These are phyloP conservation scores for Calonectria henricotiae DNA, from an alignment of 2,329 filamentous ascomycete genomes.

Conservation along the genomic window DNA sequence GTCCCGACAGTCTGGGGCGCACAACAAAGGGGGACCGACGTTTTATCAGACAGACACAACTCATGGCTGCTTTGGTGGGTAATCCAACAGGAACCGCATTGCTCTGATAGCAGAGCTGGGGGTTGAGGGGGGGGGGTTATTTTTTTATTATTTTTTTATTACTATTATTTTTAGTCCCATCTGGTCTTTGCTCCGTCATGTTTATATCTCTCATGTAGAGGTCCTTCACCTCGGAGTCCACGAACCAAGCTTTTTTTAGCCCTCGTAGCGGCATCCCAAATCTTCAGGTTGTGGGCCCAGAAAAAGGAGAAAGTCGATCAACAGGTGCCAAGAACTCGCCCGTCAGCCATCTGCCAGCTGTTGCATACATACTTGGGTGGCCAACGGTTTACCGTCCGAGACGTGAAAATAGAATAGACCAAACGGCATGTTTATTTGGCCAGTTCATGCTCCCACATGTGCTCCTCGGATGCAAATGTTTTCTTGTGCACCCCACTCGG, in stretches of 20 bases:
- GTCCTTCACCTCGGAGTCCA: conserved; percentile 16
- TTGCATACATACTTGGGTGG: no score
- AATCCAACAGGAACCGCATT: not conserved
- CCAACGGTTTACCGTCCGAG: not conserved
- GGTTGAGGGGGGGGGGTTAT: no score
- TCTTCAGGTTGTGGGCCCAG: conserved; percentile 44
- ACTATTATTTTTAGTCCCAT: not conserved
- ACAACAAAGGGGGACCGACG: not conserved
- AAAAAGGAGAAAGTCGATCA: conserved; percentile 11
- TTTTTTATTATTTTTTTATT: not conserved
- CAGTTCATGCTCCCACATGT: no score
- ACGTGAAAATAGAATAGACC: no score
- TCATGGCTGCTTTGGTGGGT: not conserved
- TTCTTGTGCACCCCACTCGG: no score
- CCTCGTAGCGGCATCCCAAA: conserved; percentile 1
- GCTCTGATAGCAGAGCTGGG: not conserved
- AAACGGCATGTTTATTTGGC: no score
- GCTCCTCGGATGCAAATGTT: no score
- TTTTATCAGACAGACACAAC: not conserved
- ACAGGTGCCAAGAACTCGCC: not conserved
- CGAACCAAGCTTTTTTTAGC: conserved; percentile 25
- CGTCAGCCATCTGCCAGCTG: not conserved
- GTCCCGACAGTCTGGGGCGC: conserved; percentile 22
- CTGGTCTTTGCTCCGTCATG: not conserved
- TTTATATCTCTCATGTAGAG: conserved; percentile 22